Evolutionary conservation across 805 yeast species (phyloP).

Genomic region (Sugiyamaella smithiae): DNA sequence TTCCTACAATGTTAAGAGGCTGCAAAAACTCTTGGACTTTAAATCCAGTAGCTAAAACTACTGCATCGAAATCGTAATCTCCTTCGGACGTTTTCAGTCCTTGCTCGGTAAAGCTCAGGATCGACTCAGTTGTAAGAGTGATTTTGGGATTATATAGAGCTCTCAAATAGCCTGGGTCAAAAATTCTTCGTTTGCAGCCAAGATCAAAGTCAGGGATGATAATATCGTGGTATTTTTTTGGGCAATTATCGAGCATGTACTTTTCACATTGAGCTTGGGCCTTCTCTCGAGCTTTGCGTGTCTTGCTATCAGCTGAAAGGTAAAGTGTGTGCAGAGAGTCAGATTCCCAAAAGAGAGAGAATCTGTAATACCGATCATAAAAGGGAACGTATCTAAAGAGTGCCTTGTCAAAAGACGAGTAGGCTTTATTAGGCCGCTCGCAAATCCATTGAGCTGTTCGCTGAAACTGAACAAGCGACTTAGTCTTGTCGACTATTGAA

Average conservation of each 20-base stretch:
- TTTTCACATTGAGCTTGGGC: constrained; percentile 15
- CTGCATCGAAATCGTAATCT: constrained; percentile 23
- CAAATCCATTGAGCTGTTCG: constrained; percentile 23
- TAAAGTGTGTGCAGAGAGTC: background rate
- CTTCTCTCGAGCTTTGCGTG: background rate
- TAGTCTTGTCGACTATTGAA: constrained; percentile 24
- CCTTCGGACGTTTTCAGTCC: constrained; percentile 28
- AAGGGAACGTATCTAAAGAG: background rate
- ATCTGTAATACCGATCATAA: background rate
- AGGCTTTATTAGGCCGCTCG: background rate
- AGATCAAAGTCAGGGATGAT: constrained; percentile 23
- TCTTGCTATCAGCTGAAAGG: background rate
- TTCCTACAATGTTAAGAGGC: constrained; percentile 15
- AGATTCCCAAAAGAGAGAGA: background rate
- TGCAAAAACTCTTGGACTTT: constrained; percentile 12
- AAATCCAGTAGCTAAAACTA: constrained; percentile 19
- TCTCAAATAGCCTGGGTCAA: constrained; percentile 26
- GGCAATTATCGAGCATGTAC: constrained; percentile 6
- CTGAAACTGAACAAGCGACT: constrained; percentile 24
- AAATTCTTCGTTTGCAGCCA: constrained; percentile 26
- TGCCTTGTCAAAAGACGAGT: background rate
- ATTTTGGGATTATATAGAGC: constrained; percentile 23
- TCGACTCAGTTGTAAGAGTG: constrained; percentile 17
- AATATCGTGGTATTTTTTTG: constrained; percentile 3
- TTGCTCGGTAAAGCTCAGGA: constrained; percentile 20